phyloP scores from a whole-genome alignment of 2,329 filamentous ascomycete genomes.

The Claviceps sp. region DNA sequence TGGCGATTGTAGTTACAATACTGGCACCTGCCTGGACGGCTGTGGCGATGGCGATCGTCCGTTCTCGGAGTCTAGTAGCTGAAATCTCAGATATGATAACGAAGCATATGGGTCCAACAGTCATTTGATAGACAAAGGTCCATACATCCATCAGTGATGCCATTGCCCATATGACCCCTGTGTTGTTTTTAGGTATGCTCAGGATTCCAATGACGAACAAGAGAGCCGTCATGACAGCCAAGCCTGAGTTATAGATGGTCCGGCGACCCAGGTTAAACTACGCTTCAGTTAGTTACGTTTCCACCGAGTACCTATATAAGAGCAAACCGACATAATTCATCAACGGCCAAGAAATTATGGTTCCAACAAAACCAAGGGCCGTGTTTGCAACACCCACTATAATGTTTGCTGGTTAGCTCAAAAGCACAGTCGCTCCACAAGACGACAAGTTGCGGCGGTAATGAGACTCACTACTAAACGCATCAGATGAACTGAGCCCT shows the following conservation, averaged over 20 bases:
- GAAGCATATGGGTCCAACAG: constrained; percentile 28
- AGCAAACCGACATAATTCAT: constrained; percentile 17
- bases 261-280: constrained; percentile 23
- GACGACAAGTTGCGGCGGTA: neutral
- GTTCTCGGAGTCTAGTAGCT: constrained; percentile 19
- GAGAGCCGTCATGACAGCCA: constrained; percentile 20
- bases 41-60: constrained; percentile 18
- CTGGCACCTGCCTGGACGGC: constrained; percentile 13
- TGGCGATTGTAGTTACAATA: constrained; percentile 14
- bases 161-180: constrained; percentile 22
- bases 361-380: constrained; percentile 27
- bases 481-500: constrained; percentile 13
- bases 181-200: constrained; percentile 20
- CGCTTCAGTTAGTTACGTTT: neutral
- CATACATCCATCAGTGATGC: constrained; percentile 27
- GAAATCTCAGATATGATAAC: constrained; percentile 27
- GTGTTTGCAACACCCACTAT: constrained; percentile 22
- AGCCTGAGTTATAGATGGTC: constrained; percentile 21
- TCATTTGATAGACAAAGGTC: constrained; percentile 27
- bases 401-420: neutral
- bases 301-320: neutral
- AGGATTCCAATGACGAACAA: constrained; percentile 29
- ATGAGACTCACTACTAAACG: constrained; percentile 10
- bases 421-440: neutral
- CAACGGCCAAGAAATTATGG: constrained; percentile 26